Conservation (phyloP, 805 yeast genomes). For the Wickerhamiella slavikovae region DNA sequence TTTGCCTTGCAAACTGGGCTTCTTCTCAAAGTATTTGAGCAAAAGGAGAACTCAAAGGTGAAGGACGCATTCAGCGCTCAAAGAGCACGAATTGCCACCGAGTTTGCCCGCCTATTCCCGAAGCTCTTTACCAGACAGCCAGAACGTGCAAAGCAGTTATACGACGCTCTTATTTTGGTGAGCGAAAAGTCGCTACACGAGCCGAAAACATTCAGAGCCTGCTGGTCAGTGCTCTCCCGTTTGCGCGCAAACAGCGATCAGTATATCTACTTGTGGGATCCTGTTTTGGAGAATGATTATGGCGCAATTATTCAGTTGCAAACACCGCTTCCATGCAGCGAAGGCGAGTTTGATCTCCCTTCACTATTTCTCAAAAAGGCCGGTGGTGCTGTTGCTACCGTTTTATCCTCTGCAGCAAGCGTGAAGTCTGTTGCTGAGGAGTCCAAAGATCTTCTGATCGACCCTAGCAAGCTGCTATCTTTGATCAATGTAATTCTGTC, state of each 20-base stretch:
- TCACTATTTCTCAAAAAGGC: conserved; percentile 14
- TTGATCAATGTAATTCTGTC: conserved; percentile 25
- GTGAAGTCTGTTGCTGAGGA: conserved; percentile 15
- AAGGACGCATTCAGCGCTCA: conserved; percentile 1
- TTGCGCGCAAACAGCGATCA: conserved; percentile 8
- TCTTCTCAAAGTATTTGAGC: conserved; percentile 1
- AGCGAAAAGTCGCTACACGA: conserved; percentile 4
- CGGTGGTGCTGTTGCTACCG: background rate
- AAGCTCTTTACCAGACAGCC: conserved; percentile 1
- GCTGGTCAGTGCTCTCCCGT: conserved; percentile 10
- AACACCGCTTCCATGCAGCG: conserved; percentile 20
- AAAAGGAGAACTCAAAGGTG: background rate
- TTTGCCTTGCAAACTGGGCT: conserved; percentile 3
- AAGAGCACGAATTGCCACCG: conserved; percentile 3
- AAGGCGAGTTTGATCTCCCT: conserved; percentile 16
- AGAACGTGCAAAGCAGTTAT: conserved; percentile 1
- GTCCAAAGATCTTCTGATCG: conserved; percentile 15
- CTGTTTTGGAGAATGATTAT: conserved; percentile 8
- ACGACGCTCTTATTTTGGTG: conserved; percentile 2
- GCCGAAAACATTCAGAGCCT: conserved; percentile 7
- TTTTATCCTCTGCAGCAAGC: background rate
- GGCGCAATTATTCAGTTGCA: conserved; percentile 7
- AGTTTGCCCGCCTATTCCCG: conserved; percentile 2
- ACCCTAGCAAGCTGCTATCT: conserved; percentile 31
- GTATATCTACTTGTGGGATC: conserved; percentile 8